phyloP scores from a whole-genome alignment of 1,139 yeast genomes.

The Suhomyces atakaporum region DNA sequence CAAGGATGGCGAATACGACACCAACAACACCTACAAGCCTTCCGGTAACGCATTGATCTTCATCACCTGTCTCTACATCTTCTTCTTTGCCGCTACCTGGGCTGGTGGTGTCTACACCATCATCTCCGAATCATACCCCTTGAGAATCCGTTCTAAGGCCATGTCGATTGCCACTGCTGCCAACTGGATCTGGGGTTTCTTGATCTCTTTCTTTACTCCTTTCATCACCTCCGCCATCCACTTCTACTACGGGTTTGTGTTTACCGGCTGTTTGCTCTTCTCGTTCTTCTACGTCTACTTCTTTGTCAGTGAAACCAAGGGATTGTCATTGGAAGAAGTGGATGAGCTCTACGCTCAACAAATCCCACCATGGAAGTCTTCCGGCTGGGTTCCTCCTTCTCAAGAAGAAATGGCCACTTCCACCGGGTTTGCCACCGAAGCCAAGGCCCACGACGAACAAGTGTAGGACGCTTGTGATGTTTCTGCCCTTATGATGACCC shows the following conservation, averaged over 20 bases:
- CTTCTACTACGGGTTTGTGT: constrained; percentile 31
- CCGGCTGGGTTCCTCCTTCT: constrained; percentile 47
- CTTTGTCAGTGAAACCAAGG: constrained; percentile 66
- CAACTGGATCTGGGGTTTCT: constrained; percentile 82
- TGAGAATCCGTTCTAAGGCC: constrained; percentile 78
- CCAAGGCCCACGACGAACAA: constrained; percentile 21
- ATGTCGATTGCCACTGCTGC: constrained; percentile 75
- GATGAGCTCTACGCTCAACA: constrained; percentile 60
- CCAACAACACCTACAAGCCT: constrained; percentile 35
- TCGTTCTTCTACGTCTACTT: constrained; percentile 53
- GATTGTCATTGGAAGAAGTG: constrained; percentile 65
- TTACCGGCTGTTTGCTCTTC: constrained; percentile 26
- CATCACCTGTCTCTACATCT: constrained; percentile 76
- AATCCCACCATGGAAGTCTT: constrained; percentile 52
- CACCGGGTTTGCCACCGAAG: constrained; percentile 21
- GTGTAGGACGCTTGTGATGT: too few species aligned
- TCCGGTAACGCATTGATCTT: constrained; percentile 79
- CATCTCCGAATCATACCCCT: constrained; percentile 77
- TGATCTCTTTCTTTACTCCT: constrained; percentile 75
- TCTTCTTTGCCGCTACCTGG: constrained; percentile 87
- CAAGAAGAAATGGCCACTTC: constrained; percentile 29
- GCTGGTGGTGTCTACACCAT: constrained; percentile 84
- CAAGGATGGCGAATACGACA: constrained; percentile 42
- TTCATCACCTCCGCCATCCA: constrained; percentile 45
- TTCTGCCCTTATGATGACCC: too few species aligned